phyloP scores from a whole-genome alignment of 352 stramenopile genomes.

The Aphanomyces euteiches region DNA sequence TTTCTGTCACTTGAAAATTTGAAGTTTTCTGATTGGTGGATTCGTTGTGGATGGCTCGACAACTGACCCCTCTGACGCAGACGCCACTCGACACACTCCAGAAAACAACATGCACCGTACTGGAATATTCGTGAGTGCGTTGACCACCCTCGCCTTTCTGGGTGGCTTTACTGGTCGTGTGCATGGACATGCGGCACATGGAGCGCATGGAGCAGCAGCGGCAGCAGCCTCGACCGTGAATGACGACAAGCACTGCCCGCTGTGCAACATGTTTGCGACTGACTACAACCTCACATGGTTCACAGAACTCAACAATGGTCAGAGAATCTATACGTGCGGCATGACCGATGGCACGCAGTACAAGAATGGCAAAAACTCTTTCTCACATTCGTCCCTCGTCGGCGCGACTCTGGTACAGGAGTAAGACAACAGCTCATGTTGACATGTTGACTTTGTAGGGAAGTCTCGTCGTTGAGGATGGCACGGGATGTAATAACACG shows the following conservation, averaged over 20 bases:
- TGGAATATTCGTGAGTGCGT: too few species aligned
- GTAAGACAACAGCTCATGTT: constrained; percentile 18
- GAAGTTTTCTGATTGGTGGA: background rate
- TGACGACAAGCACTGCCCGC: constrained; percentile 28
- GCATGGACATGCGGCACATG: constrained; percentile 22
- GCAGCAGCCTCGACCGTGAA: constrained; percentile 1
- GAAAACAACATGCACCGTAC: background rate
- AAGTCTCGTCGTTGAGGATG: constrained; percentile 33
- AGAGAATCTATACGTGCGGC: constrained; percentile 73
- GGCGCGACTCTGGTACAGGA: constrained; percentile 68
- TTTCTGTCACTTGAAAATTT: background rate
- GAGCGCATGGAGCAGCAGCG: background rate
- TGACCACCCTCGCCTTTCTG: background rate
- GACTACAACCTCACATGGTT: constrained; percentile 29
- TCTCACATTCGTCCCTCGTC: constrained; percentile 69
- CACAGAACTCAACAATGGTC: constrained; percentile 49
- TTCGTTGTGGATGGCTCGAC: too few species aligned
- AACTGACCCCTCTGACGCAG: too few species aligned
- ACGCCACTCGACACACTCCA: background rate
- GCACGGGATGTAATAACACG: constrained; percentile 36
- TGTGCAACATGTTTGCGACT: constrained; percentile 28
- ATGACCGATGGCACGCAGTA: constrained; percentile 40
- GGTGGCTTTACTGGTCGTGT: background rate
- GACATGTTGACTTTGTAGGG: constrained; percentile 13
- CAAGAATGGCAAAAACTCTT: constrained; percentile 45